phyloP scores from a whole-genome alignment of 2,329 filamentous ascomycete species.

The Teratosphaeria nubilosa region DNA sequence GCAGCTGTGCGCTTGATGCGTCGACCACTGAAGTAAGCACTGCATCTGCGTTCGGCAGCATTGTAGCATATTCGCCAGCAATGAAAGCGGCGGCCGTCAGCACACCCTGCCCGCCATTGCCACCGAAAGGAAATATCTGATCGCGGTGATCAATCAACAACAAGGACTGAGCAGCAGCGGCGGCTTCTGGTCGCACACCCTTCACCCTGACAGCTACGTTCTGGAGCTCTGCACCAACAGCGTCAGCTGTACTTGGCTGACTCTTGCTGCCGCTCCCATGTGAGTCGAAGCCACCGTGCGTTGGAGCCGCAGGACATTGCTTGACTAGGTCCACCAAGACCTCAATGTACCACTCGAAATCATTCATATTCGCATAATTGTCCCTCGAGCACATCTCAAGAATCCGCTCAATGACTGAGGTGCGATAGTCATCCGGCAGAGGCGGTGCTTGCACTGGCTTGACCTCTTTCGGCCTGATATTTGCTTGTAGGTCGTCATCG shows the following conservation, averaged over 20 bases:
- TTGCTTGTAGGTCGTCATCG: constrained; percentile 47
- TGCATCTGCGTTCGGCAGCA: constrained; percentile 59
- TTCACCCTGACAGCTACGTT: constrained; percentile 88
- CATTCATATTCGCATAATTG: constrained; percentile 73
- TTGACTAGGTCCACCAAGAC: constrained; percentile 77
- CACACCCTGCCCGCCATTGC: constrained; percentile 48
- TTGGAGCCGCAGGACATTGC: constrained; percentile 44
- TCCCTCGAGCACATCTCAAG: constrained; percentile 81
- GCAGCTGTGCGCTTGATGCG: constrained; percentile 45
- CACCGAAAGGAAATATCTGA: constrained; percentile 43
- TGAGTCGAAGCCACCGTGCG: constrained; percentile 8
- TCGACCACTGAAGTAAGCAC: constrained; percentile 67
- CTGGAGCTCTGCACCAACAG: constrained; percentile 74
- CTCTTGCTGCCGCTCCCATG: constrained; percentile 2
- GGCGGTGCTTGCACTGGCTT: constrained; percentile 44
- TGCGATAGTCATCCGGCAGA: constrained; percentile 75
- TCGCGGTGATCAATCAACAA: constrained; percentile 55
- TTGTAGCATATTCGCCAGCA: constrained; percentile 74
- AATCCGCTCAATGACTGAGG: constrained; percentile 72
- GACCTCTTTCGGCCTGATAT: constrained; percentile 42
- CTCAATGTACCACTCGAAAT: constrained; percentile 98
- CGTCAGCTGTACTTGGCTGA: constrained; percentile 47
- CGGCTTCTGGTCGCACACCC: constrained; percentile 68
- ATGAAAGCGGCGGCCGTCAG: constrained; percentile 74
- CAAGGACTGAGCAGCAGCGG: constrained; percentile 67